Percentiles rank a stretch among this genome's conserved stretches.
phyloP scores from a whole-genome alignment of 2,329 filamentous ascomycete species.

The Aspergillus ochraceus region DNA sequence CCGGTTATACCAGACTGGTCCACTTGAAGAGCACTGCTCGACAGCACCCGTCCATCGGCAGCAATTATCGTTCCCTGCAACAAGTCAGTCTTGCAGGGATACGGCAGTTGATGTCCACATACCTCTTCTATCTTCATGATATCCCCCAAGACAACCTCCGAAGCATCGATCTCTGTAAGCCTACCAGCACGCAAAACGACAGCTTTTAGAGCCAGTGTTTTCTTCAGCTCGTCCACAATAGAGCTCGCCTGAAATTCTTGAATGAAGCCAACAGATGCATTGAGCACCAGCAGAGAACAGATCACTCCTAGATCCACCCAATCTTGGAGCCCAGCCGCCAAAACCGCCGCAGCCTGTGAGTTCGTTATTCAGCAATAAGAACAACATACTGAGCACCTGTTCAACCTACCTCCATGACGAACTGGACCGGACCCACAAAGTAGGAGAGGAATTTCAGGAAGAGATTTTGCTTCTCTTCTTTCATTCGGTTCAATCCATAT shows the following conservation, averaged over 20 bases:
- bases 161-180: constrained; percentile 76
- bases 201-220: constrained; percentile 84
- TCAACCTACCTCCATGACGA: constrained; percentile 79
- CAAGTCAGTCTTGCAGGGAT: constrained; percentile 9
- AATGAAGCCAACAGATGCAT: constrained; percentile 81
- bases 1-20: constrained; percentile 92
- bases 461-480: constrained; percentile 84
- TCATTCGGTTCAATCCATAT: constrained; percentile 85
- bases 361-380: constrained; percentile 2
- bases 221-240: constrained; percentile 88
- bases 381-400: constrained; percentile 11
- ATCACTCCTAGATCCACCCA: constrained; percentile 96
- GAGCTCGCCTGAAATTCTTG: constrained; percentile 89
- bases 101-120: constrained; percentile 12
- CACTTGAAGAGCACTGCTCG: constrained; percentile 81
- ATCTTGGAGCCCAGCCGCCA: constrained; percentile 80
- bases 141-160: constrained; percentile 84
- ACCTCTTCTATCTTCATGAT: constrained; percentile 83
- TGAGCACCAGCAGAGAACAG: constrained; percentile 77
- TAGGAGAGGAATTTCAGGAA: constrained; percentile 78
- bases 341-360: constrained; percentile 66
- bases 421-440: constrained; percentile 87
- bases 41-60: constrained; percentile 82
- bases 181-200: constrained; percentile 79
- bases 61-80: constrained; percentile 77